Base-by-base conservation (phyloP, 2,329 filamentous ascomycete genomes). In the Raffaelea ambrosiae region DNA sequence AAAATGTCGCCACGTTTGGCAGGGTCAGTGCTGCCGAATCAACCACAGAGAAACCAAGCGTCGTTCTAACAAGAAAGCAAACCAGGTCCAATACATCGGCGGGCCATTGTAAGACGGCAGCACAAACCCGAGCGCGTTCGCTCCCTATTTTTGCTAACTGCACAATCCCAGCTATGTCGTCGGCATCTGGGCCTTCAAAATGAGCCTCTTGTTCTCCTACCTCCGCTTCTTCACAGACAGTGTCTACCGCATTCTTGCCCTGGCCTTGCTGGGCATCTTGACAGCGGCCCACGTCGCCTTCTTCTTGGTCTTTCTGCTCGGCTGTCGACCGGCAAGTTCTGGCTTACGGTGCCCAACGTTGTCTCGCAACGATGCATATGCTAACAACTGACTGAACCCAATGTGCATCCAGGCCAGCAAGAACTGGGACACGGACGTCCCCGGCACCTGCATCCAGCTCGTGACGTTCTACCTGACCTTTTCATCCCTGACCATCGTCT, bases 111-210 rank as follows among this genome's bases (percentile, higher is more conserved):
- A 55, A 55, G 63, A 50, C n/a, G 22, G n/a, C 11, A 14, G 41
- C 31, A 41, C 10, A 5, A 18, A 43, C 42, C 10, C 52, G 11
- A 46, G 23, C 44, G 4, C 51, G 41, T 14, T 23, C 9, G 11
- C 5, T 3, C 4, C 19, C 19, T 22, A 21, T 41, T 22, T n/a
- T 8, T 8, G 16, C 18, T n/a, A 5, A 38, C 35, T 38, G 35
- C 23, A 5, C 20, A n/a, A 40, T 5, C 22, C n/a, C 22, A 69
- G 66, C 22, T 71, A 70, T 46, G 63, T 69, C 19, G 51, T 58
- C 11, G 64, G 63, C 33, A 69, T 74, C 21, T 61, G 71, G 3
- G 66, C 65, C 2, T 74, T 74, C 57, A 74, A 74, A 48, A 57
- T 72, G 19, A 63, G 70, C 29, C 56, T 74, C 2, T 55, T 75